Base-by-base conservation (phyloP, 495 filamentous ascomycete species). In the Tetracladium setigerum region DNA sequence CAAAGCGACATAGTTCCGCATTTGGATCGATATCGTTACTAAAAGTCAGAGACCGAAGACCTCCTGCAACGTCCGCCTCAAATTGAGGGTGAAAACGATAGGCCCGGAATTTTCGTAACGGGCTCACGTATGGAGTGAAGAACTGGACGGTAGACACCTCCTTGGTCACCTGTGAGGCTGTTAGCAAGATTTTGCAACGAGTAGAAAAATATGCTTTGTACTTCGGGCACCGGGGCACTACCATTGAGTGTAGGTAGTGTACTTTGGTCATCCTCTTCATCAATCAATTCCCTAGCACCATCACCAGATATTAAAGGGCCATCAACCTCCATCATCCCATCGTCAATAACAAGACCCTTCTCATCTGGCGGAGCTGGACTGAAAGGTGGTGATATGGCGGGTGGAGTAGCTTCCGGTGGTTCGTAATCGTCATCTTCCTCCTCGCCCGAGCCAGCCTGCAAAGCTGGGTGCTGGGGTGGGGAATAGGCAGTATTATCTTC, bases 11-110 rank as follows among this genome's bases (percentile, higher is more conserved):
- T 15, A 97, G 47, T 40, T 73, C 75, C 50, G 73, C 81, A 53
- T 77, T 71, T 6, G 84, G 67, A 59, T 96, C 76, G 62, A 97
- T 91, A 46, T 78, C 79, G 64, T 91, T 81, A 62, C 87, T 96
- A 69, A 90, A 97, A 37, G 87, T 96, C 74, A 94, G 70, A 52
- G 94, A 97, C 63, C 81, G 82, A 61, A 87, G 82, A 42, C 89
- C 90, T 56, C 78, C 81, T 44, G 81, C 60, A 50, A 92, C 82
- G 35, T 79, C 66, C 24, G 85, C 57, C 44, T 72, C 65, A 66
- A 78, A 96, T 30, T 77, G 70, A 18, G 86, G 85, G 63, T 96
- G 88, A 57, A 86, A 94, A 47, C 92, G 88, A 67, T 86, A 97
- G 37, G 86, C 83, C 60, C 81, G 84, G 65, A 98, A 96, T 46